A percentile compares a stretch with the other conserved stretches of the same genome.
phyloP scores from a whole-genome alignment of 2,329 filamentous ascomycete species.

The Chrysoporthe cubensis region DNA sequence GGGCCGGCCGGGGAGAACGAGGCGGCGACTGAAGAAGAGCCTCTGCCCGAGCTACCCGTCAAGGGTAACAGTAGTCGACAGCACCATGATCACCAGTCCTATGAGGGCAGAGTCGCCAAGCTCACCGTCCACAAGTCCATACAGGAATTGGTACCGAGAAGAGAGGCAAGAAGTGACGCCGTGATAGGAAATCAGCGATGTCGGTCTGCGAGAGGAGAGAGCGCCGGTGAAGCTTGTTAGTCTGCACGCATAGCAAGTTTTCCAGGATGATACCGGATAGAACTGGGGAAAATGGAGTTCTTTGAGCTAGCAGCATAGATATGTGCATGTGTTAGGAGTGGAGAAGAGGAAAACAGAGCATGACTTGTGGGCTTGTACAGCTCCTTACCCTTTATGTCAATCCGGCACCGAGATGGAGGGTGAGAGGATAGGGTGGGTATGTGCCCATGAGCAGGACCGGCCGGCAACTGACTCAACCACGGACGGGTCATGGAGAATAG shows the following conservation, averaged over 20 bases:
- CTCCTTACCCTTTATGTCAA: neutral
- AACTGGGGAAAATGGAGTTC: neutral
- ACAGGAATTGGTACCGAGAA: neutral
- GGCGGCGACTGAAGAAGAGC: neutral
- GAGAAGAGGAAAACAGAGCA: neutral
- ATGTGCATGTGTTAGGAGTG: neutral
- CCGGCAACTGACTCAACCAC: neutral
- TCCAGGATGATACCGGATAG: slow-evolving; percentile 3
- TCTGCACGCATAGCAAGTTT: slow-evolving; percentile 9
- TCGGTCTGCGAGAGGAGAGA: neutral
- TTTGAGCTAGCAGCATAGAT: neutral
- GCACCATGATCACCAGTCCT: neutral
- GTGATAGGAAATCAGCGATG: no score
- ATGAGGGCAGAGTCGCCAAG: neutral
- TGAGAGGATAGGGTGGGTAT: neutral
- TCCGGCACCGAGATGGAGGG: neutral
- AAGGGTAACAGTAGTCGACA: neutral
- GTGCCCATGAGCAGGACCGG: neutral
- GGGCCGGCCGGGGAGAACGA: neutral
- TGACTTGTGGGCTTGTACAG: neutral
- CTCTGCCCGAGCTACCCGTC: neutral
- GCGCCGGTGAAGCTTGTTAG: neutral
- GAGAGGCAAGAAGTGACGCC: neutral
- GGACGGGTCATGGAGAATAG: neutral
- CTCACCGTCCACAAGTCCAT: neutral